A percentile compares a stretch with the other conserved stretches of the same genome.
phyloP scores from a whole-genome alignment of 192 early-diverging fungal species.

The Pilaira anomala region DNA sequence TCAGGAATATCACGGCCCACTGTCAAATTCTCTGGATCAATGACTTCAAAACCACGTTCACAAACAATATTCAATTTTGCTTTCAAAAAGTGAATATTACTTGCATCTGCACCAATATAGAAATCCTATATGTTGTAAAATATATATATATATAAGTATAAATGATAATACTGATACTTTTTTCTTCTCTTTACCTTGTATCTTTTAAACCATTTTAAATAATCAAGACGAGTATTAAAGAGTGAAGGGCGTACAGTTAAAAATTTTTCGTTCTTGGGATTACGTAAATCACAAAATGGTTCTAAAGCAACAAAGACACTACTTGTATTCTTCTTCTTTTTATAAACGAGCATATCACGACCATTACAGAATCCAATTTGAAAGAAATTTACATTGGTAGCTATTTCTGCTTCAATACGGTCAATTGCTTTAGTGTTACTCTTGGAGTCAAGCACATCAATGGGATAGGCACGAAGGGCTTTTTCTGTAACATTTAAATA shows the following conservation, averaged over 20 bases:
- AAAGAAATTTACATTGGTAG: conserved; percentile 28
- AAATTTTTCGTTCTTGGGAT: conserved; percentile 24
- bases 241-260: conserved; percentile 8
- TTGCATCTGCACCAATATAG: conserved; percentile 89
- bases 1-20: conserved; percentile 81
- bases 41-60: conserved; percentile 91
- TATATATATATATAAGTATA: conserved; percentile 21
- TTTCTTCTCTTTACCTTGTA: conserved; percentile 17
- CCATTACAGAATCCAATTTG: conserved; percentile 31
- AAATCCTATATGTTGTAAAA: conserved; percentile 65
- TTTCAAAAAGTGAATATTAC: conserved; percentile 82
- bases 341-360: conserved; percentile 28
- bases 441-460: conserved; percentile 72
- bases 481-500: conserved; percentile 70
- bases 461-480: conserved; percentile 65
- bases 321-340: conserved; percentile 20
- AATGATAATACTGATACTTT: neutral
- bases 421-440: conserved; percentile 49
- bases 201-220: conserved; percentile 28
- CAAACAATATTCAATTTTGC: conserved; percentile 88
- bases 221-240: neutral
- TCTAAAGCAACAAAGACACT: conserved; percentile 30
- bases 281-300: conserved; percentile 29
- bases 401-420: conserved; percentile 27
- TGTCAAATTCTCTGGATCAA: conserved; percentile 82